These are phyloP conservation scores for Microglena sp. DNA, from an alignment of 139 green algal genomes.

Conservation along the genomic window DNA sequence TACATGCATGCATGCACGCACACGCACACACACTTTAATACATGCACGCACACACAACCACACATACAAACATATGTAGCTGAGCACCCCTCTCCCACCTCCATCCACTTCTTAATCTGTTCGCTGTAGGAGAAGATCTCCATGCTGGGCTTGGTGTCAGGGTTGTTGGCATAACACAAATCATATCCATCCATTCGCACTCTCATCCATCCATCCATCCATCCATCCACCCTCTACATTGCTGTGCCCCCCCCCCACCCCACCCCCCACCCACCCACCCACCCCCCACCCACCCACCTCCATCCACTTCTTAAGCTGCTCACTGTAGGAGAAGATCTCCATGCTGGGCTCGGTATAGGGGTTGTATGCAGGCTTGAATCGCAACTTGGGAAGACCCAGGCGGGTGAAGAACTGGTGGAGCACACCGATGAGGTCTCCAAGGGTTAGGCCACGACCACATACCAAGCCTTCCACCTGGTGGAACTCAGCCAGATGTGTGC, in stretches of 20 bases:
- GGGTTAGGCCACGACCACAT: slow-evolving; percentile 77
- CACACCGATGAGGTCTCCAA: slow-evolving; percentile 85
- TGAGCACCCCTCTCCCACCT: slow-evolving; percentile 44
- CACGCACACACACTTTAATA: background rate
- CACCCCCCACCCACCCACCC: background rate
- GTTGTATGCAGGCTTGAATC: slow-evolving; percentile 99
- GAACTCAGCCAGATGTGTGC: slow-evolving; percentile 98
- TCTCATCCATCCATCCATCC: no score
- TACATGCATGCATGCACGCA: background rate
- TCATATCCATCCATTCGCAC: no score
- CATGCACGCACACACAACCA: no score
- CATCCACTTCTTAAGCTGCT: slow-evolving; percentile 96
- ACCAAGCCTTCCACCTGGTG: slow-evolving; percentile 89
- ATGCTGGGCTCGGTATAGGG: slow-evolving; percentile 98
- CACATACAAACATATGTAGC: background rate
- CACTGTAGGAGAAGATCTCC: slow-evolving; percentile 98
- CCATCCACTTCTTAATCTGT: slow-evolving; percentile 94
- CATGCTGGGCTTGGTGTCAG: slow-evolving; percentile 98
- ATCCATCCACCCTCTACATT: no score
- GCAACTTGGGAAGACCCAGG: slow-evolving; percentile 88
- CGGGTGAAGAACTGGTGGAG: slow-evolving; percentile 83
- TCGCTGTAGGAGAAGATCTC: slow-evolving; percentile 97
- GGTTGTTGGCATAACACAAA: slow-evolving; percentile 98
- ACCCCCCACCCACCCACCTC: slow-evolving; percentile 55
- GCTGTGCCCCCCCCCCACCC: background rate